Evolutionary conservation across 306 rosid species (phyloP), one percentile per base, ranked within the genome.

Genomic region (Pyrus pyrifolia): DNA sequence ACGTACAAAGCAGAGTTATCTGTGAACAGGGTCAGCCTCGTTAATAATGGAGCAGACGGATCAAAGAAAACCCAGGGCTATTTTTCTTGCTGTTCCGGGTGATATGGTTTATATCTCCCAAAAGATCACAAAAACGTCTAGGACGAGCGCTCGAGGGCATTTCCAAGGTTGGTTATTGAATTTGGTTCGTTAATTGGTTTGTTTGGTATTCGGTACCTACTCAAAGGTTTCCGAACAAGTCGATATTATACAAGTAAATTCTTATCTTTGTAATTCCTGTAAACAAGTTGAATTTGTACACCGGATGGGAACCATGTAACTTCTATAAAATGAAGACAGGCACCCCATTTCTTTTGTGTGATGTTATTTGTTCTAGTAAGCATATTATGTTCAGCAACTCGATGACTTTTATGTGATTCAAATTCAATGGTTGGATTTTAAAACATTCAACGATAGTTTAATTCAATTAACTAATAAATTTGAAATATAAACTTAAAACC

Each of bases 1-100:
- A 82, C 94, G 18, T 93, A 93, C 90, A 91, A 93, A 82, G 93
- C 98, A 17, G 98, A 93, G 77, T 86, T 93, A 79, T 93, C 97
- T 4, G 93, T 91, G 35, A 85, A 93, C 88, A 82, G 96, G 83
- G 98, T 91, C 40, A 91, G 93, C 85, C 98, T 93, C 14, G 96
- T 91, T 44, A 85, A 88, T 55, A 73, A 90, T 58, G 93, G 91
- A 29, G 73, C 83, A 21, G 58, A 78, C 2, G 76, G 90, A 61
- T 83, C 96, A 4, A 93, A 93, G 86, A 85, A 88, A 85, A 72
- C 49, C 23, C 82, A 81, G 60, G 71, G 72, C 81, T 84, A 81
- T 65, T 88, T 83, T 66, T 88, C 97, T 68, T 93, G 98, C 87
- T 93, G 98, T 83, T 90, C 98, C 35, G 82, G 91, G 85, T 92